These are phyloP conservation scores for Oxalis stricta DNA, from an alignment of 441 rosid species.

Conservation along the genomic window DNA sequence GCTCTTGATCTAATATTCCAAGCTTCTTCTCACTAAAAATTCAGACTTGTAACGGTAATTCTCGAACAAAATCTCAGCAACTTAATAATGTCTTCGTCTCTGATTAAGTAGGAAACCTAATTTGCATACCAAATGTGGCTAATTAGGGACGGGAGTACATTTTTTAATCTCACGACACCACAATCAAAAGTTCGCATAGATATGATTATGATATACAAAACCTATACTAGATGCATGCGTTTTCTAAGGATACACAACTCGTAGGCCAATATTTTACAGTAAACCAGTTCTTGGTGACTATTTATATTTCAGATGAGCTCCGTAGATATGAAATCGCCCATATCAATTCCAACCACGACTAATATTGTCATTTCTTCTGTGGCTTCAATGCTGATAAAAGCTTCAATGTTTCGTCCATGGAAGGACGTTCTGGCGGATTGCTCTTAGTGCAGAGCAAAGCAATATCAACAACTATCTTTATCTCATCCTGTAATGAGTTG, in stretches of 20 bases:
- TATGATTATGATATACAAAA: neutral
- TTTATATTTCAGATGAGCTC: neutral
- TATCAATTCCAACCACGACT: slow-evolving; percentile 5
- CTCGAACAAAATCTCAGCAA: too few relatives aligned
- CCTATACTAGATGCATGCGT: neutral
- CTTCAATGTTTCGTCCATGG: slow-evolving; percentile 57
- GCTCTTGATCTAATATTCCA: slow-evolving; percentile 17
- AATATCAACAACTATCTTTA: slow-evolving; percentile 45
- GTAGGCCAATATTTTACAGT: slow-evolving; percentile 6
- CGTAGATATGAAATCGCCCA: neutral
- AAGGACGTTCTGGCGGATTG: slow-evolving; percentile 36
- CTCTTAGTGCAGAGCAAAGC: slow-evolving; percentile 61
- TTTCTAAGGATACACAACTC: slow-evolving; percentile 8
- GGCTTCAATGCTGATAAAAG: slow-evolving; percentile 31
- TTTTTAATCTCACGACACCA: too few relatives aligned
- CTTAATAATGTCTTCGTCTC: too few relatives aligned
- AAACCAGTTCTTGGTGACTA: slow-evolving; percentile 6
- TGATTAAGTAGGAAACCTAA: too few relatives aligned
- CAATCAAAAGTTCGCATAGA: neutral
- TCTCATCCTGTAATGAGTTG: slow-evolving; percentile 31
- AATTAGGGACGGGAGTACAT: too few relatives aligned
- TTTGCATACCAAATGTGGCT: too few relatives aligned
- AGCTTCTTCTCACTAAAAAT: neutral
- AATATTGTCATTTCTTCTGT: slow-evolving; percentile 17
- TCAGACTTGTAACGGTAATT: neutral